These are phyloP conservation scores for Vigna hirtella DNA, from an alignment of 306 rosid species.

Conservation along the genomic window DNA sequence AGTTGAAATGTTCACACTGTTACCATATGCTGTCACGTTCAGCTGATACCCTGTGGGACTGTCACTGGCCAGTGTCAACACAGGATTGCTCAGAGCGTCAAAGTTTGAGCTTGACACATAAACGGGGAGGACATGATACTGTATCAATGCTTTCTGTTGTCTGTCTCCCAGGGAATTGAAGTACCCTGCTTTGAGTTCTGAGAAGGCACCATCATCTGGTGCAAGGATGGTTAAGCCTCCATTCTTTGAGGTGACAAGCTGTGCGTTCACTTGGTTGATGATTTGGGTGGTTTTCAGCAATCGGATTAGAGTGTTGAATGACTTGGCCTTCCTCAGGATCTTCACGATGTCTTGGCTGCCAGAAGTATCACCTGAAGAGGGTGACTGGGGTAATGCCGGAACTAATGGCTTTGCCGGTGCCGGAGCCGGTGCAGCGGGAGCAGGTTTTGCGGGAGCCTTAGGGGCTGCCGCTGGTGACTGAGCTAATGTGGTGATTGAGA, in stretches of 20 bases:
- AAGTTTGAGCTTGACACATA: constrained; percentile 65
- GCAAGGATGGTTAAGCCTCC: constrained; percentile 65
- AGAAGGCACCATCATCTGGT: constrained; percentile 62
- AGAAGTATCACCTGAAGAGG: constrained; percentile 38
- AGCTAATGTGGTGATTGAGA: constrained; percentile 41
- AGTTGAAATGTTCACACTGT: constrained; percentile 61
- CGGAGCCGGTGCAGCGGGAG: constrained; percentile 35
- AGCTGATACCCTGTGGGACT: constrained; percentile 54
- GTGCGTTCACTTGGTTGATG: constrained; percentile 59
- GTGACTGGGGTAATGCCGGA: constrained; percentile 49
- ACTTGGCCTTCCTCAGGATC: constrained; percentile 64
- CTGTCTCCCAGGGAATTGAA: constrained; percentile 61
- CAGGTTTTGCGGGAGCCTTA: constrained; percentile 38
- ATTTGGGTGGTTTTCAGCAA: constrained; percentile 71
- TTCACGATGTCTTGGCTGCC: constrained; percentile 56
- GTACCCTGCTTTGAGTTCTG: constrained; percentile 63
- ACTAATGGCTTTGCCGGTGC: constrained; percentile 53
- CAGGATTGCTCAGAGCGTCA: constrained; percentile 67
- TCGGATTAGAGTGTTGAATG: constrained; percentile 59
- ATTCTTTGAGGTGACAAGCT: constrained; percentile 55
- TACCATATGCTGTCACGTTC: constrained; percentile 68
- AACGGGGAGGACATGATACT: constrained; percentile 60
- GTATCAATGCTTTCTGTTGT: constrained; percentile 61
- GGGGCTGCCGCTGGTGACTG: constrained; percentile 61
- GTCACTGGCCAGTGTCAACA: constrained; percentile 64